A percentile compares a stretch with the other conserved stretches of the same genome.
Evolutionary conservation across 345 rosid genomes (phyloP).

Genomic region (Balakata baccata): DNA sequence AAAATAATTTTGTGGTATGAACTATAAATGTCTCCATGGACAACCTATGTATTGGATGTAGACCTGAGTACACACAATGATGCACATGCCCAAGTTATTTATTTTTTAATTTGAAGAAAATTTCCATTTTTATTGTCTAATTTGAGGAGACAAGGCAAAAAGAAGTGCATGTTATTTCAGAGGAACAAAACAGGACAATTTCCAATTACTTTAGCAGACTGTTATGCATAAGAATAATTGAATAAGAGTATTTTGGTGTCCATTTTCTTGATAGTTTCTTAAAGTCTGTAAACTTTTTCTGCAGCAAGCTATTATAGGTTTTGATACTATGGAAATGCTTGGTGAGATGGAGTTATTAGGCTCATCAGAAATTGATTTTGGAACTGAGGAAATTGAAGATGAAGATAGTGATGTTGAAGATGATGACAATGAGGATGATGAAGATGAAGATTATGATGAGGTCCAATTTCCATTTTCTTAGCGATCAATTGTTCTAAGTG

Average conservation of each 20-base stretch:
- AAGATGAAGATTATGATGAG: constrained; percentile 51
- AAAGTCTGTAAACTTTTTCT: constrained; percentile 14
- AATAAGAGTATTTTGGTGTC: not conserved
- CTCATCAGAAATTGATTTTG: constrained; percentile 68
- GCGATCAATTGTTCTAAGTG: constrained; percentile 1
- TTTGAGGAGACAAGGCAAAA: not conserved
- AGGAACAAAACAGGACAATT: not conserved
- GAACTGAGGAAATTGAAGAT: constrained; percentile 58
- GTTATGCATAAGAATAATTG: not conserved
- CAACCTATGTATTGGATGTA: constrained; percentile 1
- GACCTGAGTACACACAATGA: not conserved
- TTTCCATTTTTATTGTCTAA: not conserved
- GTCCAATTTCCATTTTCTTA: constrained; percentile 30
- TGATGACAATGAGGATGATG: constrained; percentile 36
- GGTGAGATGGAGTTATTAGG: constrained; percentile 68
- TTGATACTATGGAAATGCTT: constrained; percentile 74
- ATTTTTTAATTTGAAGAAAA: not conserved
- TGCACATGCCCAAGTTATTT: not conserved
- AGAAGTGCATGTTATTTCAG: not conserved
- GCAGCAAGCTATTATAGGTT: constrained; percentile 91
- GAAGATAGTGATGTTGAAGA: constrained; percentile 60
- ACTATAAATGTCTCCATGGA: constrained; percentile 10
- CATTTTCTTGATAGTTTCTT: constrained; percentile 8
- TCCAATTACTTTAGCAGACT: not conserved
- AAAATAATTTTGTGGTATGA: constrained; percentile 72